Base-by-base conservation (phyloP, 2,329 filamentous ascomycete species). In the Microcyclospora pomicola region DNA sequence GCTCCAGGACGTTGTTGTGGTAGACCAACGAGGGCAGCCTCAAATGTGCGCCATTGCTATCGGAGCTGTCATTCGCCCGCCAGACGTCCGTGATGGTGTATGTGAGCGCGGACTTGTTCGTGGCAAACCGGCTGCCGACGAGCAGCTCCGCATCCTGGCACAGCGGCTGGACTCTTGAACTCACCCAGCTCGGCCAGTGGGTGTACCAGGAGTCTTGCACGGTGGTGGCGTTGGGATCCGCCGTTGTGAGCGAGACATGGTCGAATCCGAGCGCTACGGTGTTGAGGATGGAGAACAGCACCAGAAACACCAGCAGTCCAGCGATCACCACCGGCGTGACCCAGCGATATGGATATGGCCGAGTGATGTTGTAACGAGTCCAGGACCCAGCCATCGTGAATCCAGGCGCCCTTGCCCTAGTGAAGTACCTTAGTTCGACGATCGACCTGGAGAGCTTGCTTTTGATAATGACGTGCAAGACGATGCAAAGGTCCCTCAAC, bases 271-370 rank as follows among this genome's bases (percentile, higher is more conserved):
- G 39, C 10, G 40, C 33, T 1, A 41, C 42, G 24, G 42, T 33
- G 34, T 47, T 45, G 31, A 47, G 32, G 19, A 42, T 31, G n/a
- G 43, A 43, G 33, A 47, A 42, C 10, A 47, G 35, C 13, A 43
- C 33, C 5, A 33, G 31, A 34, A 41, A 36, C 9, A 44, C 16
- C 7, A 39, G 19, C 27, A 36, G 30, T 11, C 36, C 44, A 11
- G 38, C 28, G 13, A 46, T 36, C 11, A 28, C 37, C 9, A 42
- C 36, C 15, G 44, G 44, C 16, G 44, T 44, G 24, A 46, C 38
- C 42, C 39, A 46, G 32, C 37, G 15, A 31, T 33, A 40, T 11
- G 44, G 42, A 29, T 44, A 44, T 15, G 39, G 39, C 29, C 42
- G 15, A 7, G 39, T 42, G 37, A 44, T 31, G 27, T 15, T 33